Conservation (phyloP, 2,329 filamentous ascomycete genomes). For the Epichloe brachyelytri region DNA sequence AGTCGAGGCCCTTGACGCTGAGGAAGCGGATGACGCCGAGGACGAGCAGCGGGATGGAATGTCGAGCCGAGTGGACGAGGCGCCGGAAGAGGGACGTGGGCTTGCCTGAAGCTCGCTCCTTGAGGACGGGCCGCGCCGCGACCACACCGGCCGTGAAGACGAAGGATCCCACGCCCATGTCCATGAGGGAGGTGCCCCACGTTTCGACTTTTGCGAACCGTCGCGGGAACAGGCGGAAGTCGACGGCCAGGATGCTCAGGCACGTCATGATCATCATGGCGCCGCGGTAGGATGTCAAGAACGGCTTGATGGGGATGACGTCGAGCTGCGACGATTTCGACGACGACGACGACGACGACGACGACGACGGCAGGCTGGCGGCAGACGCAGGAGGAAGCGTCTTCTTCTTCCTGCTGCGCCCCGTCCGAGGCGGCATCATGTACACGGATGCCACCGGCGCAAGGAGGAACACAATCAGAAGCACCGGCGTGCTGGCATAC, state of each 20-base stretch:
- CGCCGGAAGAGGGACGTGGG: slow-evolving; percentile 39
- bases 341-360: background rate
- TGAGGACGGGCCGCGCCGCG: slow-evolving; percentile 70
- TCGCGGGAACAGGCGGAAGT: slow-evolving; percentile 84
- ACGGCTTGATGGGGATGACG: slow-evolving; percentile 69
- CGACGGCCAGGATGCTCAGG: slow-evolving; percentile 87
- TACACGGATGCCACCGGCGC: slow-evolving; percentile 56
- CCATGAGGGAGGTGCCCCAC: slow-evolving; percentile 99
- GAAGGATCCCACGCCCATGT: slow-evolving; percentile 92
- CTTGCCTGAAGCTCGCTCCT: slow-evolving; percentile 44
- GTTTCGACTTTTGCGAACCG: slow-evolving; percentile 96
- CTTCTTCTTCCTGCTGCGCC: slow-evolving; percentile 13
- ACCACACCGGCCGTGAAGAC: slow-evolving; percentile 89
- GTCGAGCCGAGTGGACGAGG: slow-evolving; percentile 55
- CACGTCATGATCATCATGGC: slow-evolving; percentile 87
- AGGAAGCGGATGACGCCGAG: slow-evolving; percentile 71
- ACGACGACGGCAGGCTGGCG: background rate
- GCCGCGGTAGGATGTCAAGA: slow-evolving; percentile 82
- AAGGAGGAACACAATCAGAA: slow-evolving; percentile 63
- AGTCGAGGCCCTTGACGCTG: slow-evolving; percentile 87
- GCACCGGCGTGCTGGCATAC: slow-evolving; percentile 61
- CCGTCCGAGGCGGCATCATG: slow-evolving; percentile 32
- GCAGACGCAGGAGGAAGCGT: background rate
- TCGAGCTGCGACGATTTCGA: slow-evolving; percentile 11
- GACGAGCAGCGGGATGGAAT: slow-evolving; percentile 69